phyloP scores from a whole-genome alignment of 345 rosid genomes.

The Pugionium cornutum region DNA sequence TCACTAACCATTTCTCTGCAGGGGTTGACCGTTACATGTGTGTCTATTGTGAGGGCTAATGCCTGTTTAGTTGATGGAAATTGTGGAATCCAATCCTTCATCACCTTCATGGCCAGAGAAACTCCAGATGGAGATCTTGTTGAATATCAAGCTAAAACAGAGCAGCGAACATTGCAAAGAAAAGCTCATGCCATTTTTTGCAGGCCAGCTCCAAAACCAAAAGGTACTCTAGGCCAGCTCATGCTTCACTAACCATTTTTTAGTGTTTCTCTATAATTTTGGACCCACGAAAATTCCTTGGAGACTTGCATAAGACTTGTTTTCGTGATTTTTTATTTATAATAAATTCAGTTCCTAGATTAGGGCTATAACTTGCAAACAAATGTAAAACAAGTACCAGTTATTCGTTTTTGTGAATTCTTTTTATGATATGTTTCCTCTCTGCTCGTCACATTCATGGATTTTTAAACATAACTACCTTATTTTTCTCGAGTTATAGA shows the following conservation, averaged over 20 bases:
- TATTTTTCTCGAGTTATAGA: no score
- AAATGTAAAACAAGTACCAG: no score
- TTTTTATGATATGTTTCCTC: no score
- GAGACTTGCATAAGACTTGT: not conserved
- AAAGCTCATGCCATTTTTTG: constrained; percentile 1
- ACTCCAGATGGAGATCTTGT: constrained; percentile 6
- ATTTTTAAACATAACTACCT: no score
- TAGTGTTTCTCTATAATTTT: no score
- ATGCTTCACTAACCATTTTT: no score
- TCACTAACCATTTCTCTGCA: no score
- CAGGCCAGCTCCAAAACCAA: constrained; percentile 7
- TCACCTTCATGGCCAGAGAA: constrained; percentile 18
- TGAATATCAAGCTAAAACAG: constrained; percentile 26
- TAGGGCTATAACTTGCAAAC: not conserved
- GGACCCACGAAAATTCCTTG: no score
- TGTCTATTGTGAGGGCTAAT: constrained; percentile 1
- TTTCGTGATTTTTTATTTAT: not conserved
- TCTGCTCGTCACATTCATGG: no score
- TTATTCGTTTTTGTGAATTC: no score
- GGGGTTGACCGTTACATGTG: not conserved
- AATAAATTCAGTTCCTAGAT: not conserved
- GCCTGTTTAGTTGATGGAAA: no score
- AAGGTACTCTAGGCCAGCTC: no score
- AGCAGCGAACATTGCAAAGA: not conserved
- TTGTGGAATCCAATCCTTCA: not conserved